Percentiles rank a stretch among this genome's conserved stretches.
Conservation (phyloP, 805 yeast species). For the Kockiozyma suomiensis region DNA sequence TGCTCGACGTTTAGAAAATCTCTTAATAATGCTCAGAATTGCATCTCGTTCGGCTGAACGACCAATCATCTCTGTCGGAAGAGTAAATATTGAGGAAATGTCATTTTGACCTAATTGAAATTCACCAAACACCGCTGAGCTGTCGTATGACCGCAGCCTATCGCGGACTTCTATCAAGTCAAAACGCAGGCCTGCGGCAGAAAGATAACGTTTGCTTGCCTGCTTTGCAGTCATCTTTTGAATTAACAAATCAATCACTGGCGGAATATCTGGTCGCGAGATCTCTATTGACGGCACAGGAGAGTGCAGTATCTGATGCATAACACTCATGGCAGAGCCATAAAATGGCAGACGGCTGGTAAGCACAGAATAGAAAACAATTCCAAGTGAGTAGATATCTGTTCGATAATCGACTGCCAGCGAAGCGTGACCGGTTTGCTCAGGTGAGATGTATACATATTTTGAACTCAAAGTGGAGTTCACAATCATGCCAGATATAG, state of each 20-base stretch:
- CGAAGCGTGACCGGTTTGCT: conserved; percentile 35
- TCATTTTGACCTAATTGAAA: conserved; percentile 30
- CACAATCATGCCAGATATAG: conserved; percentile 17
- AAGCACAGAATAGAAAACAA: conserved; percentile 31
- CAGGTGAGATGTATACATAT: conserved; percentile 33
- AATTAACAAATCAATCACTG: conserved; percentile 24
- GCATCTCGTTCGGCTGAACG: conserved; percentile 20
- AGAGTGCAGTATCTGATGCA: conserved; percentile 30
- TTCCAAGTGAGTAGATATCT: conserved; percentile 36
- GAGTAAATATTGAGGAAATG: conserved; percentile 26
- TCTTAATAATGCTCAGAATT: conserved; percentile 11
- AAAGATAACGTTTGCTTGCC: conserved; percentile 27
- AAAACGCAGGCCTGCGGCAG: conserved; percentile 29
- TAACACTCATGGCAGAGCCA: conserved; percentile 32
- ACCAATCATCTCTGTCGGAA: conserved; percentile 30
- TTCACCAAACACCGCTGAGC: conserved; percentile 1
- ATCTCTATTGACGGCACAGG: conserved; percentile 28
- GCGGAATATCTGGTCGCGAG: conserved; percentile 32
- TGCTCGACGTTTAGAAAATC: conserved; percentile 18
- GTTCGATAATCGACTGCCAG: conserved; percentile 31
- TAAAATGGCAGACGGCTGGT: conserved; percentile 30
- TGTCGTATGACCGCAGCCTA: neutral
- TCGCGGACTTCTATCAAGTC: conserved; percentile 25
- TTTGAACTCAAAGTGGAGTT: conserved; percentile 13
- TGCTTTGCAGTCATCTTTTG: conserved; percentile 33